Evolutionary conservation across 1,139 yeast genomes (phyloP), one percentile per base, ranked within the genome.

Genomic region (Yamadazyma buinensis): DNA sequence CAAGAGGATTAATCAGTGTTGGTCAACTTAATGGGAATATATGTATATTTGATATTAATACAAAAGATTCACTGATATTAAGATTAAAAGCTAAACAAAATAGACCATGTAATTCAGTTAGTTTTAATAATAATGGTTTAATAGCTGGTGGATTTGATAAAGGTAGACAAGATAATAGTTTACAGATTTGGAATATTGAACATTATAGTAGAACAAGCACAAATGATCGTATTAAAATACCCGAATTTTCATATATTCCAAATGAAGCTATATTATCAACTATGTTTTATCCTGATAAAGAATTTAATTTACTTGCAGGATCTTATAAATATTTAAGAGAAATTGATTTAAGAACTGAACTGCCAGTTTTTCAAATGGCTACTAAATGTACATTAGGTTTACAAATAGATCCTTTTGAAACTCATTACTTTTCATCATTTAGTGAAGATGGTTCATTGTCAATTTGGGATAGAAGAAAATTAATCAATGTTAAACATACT

Each of bases 401-500:
- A 29, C 68, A 75, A 8, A 65, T 82, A 26, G 92, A 86, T 51
- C 92, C 84, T 4, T 77, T 79, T 48, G 65, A 64, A 36, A 72
- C 71, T 24, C 70, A 76, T 55, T 71, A 76, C 44, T 85, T 87
- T 55, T 77, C 86, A 26, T 80, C 95, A 0, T 76, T 75, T 44
- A 76, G 87, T 34, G 96, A 87, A 47, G 94, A 85, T 49, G 95
- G 96, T 1, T 76, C 94, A 0, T 61, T 88, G 38, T 81, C 92
- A 0, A 69, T 88, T 11, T 90, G 95, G 95, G 97, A 90, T 54
- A 71, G 95, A 40, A 70, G 97, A 40, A 80, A 75, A 44, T 57
- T 87, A 33, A 53, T 63, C 0, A 52, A 55, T 9, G 32, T 46
- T 20, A 55, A 48, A 30, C 41, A 33, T 26, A 53, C 64, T 3